Evolutionary conservation across 257 asterid genomes (phyloP).

Genomic region (Verbascum thapsus): DNA sequence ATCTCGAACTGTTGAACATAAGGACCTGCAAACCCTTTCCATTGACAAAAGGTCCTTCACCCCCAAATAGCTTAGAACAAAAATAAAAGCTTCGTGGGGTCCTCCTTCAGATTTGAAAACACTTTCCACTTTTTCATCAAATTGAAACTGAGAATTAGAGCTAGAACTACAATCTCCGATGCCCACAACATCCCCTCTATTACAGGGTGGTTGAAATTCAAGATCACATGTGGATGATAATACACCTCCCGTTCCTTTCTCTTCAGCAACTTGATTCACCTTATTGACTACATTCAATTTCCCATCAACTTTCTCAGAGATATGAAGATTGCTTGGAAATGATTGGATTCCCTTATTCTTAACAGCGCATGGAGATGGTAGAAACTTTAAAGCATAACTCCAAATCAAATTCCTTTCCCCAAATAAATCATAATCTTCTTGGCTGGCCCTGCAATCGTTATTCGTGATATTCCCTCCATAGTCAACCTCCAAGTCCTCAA

Average conservation of each 20-base stretch:
- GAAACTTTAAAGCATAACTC: conserved; percentile 54
- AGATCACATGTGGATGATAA: conserved; percentile 34
- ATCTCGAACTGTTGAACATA: conserved; percentile 46
- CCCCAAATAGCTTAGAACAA: conserved; percentile 56
- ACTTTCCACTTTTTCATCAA: conserved; percentile 38
- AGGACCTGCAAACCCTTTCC: conserved; percentile 69
- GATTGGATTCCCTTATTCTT: conserved; percentile 32
- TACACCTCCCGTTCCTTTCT: conserved; percentile 35
- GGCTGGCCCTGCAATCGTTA: conserved; percentile 31
- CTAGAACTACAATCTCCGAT: conserved; percentile 33
- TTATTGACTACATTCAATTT: conserved; percentile 26
- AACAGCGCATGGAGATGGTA: conserved; percentile 38
- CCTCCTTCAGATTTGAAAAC: conserved; percentile 39
- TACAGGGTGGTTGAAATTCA: conserved; percentile 24
- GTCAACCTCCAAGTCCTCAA: conserved; percentile 63
- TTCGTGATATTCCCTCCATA: conserved; percentile 48
- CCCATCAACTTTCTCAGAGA: conserved; percentile 33
- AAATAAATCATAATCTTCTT: conserved; percentile 52
- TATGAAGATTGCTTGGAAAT: conserved; percentile 36
- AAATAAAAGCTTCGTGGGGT: conserved; percentile 61
- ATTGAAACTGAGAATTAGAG: conserved; percentile 29
- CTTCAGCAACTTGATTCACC: conserved; percentile 32
- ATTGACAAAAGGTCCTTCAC: conserved; percentile 72
- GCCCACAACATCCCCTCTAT: conserved; percentile 34
- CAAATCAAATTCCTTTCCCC: conserved; percentile 56